Percentiles rank a stretch among this genome's conserved stretches.
These are phyloP conservation scores for Eimeria tenella DNA, from an alignment of 169 alveolate species.

Conservation along the genomic window DNA sequence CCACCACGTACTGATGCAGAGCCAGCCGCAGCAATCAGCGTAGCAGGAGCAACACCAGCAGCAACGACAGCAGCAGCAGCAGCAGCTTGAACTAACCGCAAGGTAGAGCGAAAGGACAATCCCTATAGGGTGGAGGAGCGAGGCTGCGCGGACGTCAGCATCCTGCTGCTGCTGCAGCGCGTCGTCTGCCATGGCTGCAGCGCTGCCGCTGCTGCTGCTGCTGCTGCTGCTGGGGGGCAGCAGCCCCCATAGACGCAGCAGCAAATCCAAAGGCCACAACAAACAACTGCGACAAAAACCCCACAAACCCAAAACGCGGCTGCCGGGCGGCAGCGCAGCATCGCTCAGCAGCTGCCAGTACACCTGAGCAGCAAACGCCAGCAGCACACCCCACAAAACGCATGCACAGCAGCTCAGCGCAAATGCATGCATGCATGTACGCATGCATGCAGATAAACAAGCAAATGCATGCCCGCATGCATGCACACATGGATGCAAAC, in stretches of 20 bases:
- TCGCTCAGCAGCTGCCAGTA: neutral
- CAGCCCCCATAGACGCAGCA: neutral
- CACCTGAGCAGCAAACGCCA: neutral
- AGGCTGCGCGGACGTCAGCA: neutral
- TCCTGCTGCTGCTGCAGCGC: slow-evolving; percentile 26
- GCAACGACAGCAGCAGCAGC: neutral
- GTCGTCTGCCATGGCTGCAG: neutral
- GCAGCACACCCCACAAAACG: no score
- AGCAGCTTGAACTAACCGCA: neutral
- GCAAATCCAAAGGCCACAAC: neutral
- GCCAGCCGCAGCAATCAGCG: neutral
- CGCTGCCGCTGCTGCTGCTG: no score
- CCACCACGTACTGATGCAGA: neutral
- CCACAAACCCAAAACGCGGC: neutral
- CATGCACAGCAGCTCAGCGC: neutral
- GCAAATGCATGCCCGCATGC: neutral
- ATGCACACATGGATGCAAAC: neutral
- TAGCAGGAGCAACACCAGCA: neutral
- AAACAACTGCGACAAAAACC: neutral
- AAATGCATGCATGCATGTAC: no score
- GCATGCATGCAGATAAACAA: no score
- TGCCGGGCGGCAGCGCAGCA: neutral
- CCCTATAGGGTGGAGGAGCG: neutral
- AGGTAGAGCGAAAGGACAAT: slow-evolving; percentile 17
- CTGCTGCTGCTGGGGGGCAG: neutral